A percentile compares a stretch with the other conserved stretches of the same genome.
phyloP scores from a whole-genome alignment of 1,139 yeast genomes.

The Suhomyces guaymorum region DNA sequence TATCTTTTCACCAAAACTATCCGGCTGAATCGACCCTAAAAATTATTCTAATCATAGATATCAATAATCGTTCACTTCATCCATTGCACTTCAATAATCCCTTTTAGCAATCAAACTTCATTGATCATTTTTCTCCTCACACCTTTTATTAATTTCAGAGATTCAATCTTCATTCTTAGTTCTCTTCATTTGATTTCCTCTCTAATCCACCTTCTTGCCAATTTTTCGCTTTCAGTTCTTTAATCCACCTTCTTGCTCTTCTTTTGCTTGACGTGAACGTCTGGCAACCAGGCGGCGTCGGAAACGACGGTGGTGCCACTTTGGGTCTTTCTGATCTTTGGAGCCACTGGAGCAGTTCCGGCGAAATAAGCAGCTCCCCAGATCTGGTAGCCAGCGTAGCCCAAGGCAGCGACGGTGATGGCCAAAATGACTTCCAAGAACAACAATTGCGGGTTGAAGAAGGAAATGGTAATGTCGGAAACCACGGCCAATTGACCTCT shows the following conservation, averaged over 20 bases:
- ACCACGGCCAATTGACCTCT: conserved; percentile 60
- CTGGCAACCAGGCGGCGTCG: conserved; percentile 24
- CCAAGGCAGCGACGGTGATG: conserved; percentile 51
- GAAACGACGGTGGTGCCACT: conserved; percentile 27
- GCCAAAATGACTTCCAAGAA: conserved; percentile 58
- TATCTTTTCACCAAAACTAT: no score
- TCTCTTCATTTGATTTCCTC: no score
- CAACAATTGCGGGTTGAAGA: conserved; percentile 72
- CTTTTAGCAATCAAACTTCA: no score
- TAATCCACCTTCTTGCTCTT: conserved; percentile 29
- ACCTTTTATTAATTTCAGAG: no score
- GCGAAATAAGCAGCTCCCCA: conserved; percentile 47
- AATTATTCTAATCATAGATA: no score
- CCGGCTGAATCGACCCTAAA: no score
- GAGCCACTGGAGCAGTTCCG: conserved; percentile 40
- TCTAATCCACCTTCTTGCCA: no score
- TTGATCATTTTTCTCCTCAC: no score
- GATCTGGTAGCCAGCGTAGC: conserved; percentile 45
- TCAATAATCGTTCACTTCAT: no score
- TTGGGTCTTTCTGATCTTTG: conserved; percentile 24
- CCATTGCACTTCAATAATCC: no score
- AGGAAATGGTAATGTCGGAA: conserved; percentile 65
- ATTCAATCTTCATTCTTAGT: no score
- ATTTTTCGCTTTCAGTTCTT: not conserved
- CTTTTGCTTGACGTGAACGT: conserved; percentile 18